Base-by-base conservation (phyloP, 768 basidiomycete genomes). In the Phaffia australis region DNA sequence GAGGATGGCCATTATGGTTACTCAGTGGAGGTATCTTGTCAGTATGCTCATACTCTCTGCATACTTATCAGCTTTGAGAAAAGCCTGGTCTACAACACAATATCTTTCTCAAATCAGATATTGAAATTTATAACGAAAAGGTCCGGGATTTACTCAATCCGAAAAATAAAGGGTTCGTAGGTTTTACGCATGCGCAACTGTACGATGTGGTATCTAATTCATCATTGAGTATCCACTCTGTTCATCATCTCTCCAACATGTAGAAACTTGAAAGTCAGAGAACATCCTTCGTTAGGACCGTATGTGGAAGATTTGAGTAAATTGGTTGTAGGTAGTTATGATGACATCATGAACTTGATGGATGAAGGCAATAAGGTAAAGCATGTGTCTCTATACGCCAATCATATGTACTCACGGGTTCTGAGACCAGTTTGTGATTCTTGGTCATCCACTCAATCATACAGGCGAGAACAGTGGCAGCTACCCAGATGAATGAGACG, bases 401-500 rank as follows among this genome's bases (percentile, higher is more conserved):
- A 47, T 68, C 29, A 11, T 57, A 63, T 42, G 47, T 49, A 52
- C 70, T 71, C 55, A 75, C 49, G 30, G 54, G 56, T 18, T 55
- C 60, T 15, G 54, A 56, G 1, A 25, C 30, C 32, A 18, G 6
- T 30, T 42, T 0, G 1, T 8, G 2, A 5, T 15, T 55, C 46
- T 1, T 48, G 11, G 11, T 5, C 35, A 42, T 11, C 27, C 29
- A 27, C 3, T 0, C 21, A 18, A n/a, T 51, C 56, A 23, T 46
- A 1, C 69, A 77, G 75, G 93, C 95, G 60, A 81, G 95, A 59
- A 98, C 95, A 18, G 94, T 99, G 27, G 95, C 95, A 25, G 93
- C 95, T 29, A 99, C 95, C 25, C 92, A 95, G 78, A 99, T 99
- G 95, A 99, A 99, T 78, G 95, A 97, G 78, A 95, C 92, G 83